A percentile compares a stretch with the other conserved stretches of the same genome.
phyloP scores from a whole-genome alignment of 2,329 filamentous ascomycete species.

The Lachnellula occidentalis region DNA sequence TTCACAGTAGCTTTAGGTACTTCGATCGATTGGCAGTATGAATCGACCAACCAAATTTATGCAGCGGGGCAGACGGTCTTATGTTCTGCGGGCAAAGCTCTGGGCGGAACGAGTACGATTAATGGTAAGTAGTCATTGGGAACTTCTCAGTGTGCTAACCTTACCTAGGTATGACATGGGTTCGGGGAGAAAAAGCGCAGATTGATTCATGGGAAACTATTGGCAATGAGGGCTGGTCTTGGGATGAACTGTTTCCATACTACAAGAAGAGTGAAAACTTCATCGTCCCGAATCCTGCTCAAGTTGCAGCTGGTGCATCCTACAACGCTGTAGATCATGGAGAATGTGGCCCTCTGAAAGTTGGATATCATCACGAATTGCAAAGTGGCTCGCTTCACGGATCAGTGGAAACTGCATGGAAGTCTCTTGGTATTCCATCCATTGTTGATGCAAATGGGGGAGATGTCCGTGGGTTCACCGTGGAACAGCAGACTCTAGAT shows the following conservation, averaged over 20 bases:
- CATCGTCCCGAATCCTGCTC: constrained; percentile 22
- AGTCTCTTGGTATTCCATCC: constrained; percentile 6
- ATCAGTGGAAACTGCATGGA: constrained; percentile 6
- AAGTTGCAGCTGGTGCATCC: constrained; percentile 9
- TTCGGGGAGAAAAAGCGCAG: constrained; percentile 21
- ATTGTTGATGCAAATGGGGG: constrained; percentile 16
- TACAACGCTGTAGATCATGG: constrained; percentile 11
- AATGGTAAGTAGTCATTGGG: constrained; percentile 31
- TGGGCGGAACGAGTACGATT: constrained; percentile 16
- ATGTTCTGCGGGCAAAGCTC: constrained; percentile 15
- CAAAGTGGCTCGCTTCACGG: constrained; percentile 9
- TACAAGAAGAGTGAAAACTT: constrained; percentile 31
- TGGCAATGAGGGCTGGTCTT: constrained; percentile 40
- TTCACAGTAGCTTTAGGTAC: constrained; percentile 13
- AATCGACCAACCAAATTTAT: constrained; percentile 10
- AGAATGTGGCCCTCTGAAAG: constrained; percentile 12
- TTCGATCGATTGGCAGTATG: constrained; percentile 19
- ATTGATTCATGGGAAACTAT: constrained; percentile 37
- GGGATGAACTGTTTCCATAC: constrained; percentile 41
- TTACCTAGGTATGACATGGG: constrained; percentile 25
- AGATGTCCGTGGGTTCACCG: constrained; percentile 11
- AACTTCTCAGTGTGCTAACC: constrained; percentile 25
- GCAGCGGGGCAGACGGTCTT: constrained; percentile 4
- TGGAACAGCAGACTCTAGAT: constrained; percentile 12
- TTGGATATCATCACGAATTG: constrained; percentile 16